phyloP scores from a whole-genome alignment of 169 alveolate genomes.

The Eimeria brunetti region DNA sequence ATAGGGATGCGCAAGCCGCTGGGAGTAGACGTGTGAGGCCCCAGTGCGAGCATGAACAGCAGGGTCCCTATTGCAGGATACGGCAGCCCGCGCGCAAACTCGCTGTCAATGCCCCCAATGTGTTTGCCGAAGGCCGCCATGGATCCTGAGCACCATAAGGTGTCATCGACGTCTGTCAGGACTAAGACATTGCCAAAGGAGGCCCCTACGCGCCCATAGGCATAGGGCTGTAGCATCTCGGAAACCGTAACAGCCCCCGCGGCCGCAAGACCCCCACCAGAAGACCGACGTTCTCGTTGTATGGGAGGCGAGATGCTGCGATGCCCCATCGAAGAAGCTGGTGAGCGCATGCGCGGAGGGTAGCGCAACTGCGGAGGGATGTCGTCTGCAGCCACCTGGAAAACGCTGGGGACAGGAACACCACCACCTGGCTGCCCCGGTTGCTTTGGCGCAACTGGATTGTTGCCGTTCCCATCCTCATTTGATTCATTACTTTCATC shows the following conservation, averaged over 20 bases:
- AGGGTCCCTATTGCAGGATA: conserved; percentile 74
- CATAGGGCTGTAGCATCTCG: not conserved
- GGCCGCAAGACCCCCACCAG: not conserved
- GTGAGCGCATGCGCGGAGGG: not conserved
- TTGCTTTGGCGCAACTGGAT: conserved; percentile 19
- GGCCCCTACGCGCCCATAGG: conserved; percentile 60
- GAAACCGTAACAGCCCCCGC: conserved; percentile 28
- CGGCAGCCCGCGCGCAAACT: conserved; percentile 56
- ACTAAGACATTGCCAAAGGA: conserved; percentile 19
- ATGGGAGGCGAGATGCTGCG: conserved; percentile 31
- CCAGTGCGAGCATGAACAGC: conserved; percentile 51
- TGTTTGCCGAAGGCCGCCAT: conserved; percentile 45
- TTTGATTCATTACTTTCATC: conserved; percentile 5
- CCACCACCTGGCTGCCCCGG: conserved; percentile 45
- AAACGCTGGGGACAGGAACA: conserved; percentile 54
- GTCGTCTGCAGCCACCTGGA: conserved; percentile 29
- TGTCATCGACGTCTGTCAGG: conserved; percentile 74
- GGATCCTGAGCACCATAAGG: conserved; percentile 78
- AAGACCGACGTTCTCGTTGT: not conserved
- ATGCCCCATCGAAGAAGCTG: conserved; percentile 23
- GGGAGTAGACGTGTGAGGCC: conserved; percentile 71
- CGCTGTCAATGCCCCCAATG: conserved; percentile 73
- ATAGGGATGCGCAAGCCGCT: conserved; percentile 51
- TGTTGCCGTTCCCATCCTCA: not conserved
- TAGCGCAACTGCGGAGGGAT: not conserved